A percentile compares a stretch with the other conserved stretches of the same genome.
These are phyloP conservation scores for Globisporangium cylindrosporum DNA, from an alignment of 352 stramenopile species.

Conservation along the genomic window DNA sequence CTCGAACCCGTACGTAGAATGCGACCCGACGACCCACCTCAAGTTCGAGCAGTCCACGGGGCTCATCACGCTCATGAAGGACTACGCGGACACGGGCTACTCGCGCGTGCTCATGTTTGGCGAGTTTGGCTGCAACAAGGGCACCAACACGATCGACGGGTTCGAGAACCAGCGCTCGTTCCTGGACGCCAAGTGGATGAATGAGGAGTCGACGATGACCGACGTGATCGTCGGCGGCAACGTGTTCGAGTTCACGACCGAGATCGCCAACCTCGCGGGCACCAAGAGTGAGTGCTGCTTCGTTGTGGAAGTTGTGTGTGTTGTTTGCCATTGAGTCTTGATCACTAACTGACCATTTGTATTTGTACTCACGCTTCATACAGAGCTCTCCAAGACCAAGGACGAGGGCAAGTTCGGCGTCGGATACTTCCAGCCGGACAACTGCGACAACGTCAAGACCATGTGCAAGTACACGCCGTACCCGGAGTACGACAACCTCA, in stretches of 20 bases:
- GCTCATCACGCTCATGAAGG: slow-evolving; percentile 57
- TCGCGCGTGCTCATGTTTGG: slow-evolving; percentile 67
- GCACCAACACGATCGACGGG: slow-evolving; percentile 59
- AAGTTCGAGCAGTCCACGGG: slow-evolving; percentile 56
- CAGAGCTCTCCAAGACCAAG: slow-evolving; percentile 22
- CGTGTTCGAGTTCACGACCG: slow-evolving; percentile 74
- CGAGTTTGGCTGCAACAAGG: slow-evolving; percentile 75
- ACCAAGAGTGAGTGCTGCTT: slow-evolving; percentile 21
- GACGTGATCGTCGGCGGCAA: slow-evolving; percentile 64
- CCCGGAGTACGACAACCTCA: slow-evolving; percentile 71
- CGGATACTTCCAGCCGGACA: slow-evolving; percentile 65
- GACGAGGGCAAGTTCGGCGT: slow-evolving; percentile 72
- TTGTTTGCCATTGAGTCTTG: neutral
- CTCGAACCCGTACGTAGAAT: slow-evolving; percentile 69
- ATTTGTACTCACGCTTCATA: neutral
- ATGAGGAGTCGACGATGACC: slow-evolving; percentile 65
- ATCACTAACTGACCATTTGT: neutral
- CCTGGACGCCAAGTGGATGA: slow-evolving; percentile 74
- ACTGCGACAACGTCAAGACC: slow-evolving; percentile 60
- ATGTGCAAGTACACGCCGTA: slow-evolving; percentile 63
- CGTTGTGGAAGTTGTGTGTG: neutral
- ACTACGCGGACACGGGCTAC: slow-evolving; percentile 47
- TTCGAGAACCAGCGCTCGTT: slow-evolving; percentile 70
- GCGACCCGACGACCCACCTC: slow-evolving; percentile 46
- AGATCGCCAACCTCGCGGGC: slow-evolving; percentile 50